phyloP scores from a whole-genome alignment of 495 filamentous ascomycete genomes.

The Trichoderma parareesei region DNA sequence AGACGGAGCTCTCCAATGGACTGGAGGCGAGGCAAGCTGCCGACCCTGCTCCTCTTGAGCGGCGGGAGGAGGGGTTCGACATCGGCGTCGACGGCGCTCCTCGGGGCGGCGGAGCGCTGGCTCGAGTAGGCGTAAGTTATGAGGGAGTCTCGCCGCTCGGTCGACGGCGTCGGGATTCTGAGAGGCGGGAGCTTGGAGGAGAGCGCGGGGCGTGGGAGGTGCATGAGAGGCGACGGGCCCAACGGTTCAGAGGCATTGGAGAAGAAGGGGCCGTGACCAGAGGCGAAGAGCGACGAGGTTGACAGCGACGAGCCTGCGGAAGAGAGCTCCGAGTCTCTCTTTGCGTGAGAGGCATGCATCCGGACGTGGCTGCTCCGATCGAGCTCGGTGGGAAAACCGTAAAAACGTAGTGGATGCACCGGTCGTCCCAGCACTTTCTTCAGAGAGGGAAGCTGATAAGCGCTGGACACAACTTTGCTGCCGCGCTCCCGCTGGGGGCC shows the following conservation, averaged over 20 bases:
- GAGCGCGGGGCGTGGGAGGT: slow-evolving; percentile 32
- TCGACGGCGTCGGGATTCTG: slow-evolving; percentile 26
- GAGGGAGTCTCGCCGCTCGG: slow-evolving; percentile 37
- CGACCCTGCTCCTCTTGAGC: slow-evolving; percentile 39
- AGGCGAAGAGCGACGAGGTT: slow-evolving; percentile 26
- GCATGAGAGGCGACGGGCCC: slow-evolving; percentile 12
- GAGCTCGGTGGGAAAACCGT: slow-evolving; percentile 36
- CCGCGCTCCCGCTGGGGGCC: slow-evolving; percentile 30
- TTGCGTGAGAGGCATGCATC: slow-evolving; percentile 30
- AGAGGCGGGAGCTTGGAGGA: slow-evolving; percentile 32
- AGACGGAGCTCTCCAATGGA: slow-evolving; percentile 43
- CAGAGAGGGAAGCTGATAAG: slow-evolving; percentile 33
- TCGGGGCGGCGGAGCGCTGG: slow-evolving; percentile 30
- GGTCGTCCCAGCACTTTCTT: slow-evolving; percentile 44
- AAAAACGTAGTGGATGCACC: slow-evolving; percentile 44
- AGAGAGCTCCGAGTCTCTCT: slow-evolving; percentile 38
- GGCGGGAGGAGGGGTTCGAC: slow-evolving; percentile 42
- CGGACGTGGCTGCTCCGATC: slow-evolving; percentile 40
- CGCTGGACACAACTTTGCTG: slow-evolving; percentile 28
- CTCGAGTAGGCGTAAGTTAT: slow-evolving; percentile 34
- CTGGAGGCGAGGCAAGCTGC: slow-evolving; percentile 34
- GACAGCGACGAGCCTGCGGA: slow-evolving; percentile 30
- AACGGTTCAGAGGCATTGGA: slow-evolving; percentile 5
- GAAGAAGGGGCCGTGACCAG: neutral
- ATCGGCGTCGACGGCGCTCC: slow-evolving; percentile 39